phyloP scores from a whole-genome alignment of 441 rosid species.

The Iberis amara region DNA sequence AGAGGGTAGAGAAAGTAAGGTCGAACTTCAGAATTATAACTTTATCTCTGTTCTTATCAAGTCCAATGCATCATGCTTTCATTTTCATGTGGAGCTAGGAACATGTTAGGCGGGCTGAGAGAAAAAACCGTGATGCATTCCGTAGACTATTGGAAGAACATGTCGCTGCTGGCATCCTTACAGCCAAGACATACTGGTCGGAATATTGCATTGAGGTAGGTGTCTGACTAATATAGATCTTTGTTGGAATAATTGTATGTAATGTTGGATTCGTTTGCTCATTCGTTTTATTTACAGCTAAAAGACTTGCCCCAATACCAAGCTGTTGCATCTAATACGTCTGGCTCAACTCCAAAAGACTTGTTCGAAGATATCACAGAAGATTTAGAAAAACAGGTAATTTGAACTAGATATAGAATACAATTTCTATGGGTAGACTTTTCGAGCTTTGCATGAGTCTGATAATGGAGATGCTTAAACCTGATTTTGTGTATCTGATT shows the following conservation, averaged over 20 bases:
- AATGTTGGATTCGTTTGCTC: slow-evolving; percentile 7
- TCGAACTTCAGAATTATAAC: slow-evolving; percentile 17
- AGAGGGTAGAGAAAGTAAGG: slow-evolving; percentile 78
- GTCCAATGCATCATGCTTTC: slow-evolving; percentile 15
- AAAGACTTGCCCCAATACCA: slow-evolving; percentile 76
- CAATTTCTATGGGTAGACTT: neutral
- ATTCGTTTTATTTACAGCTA: slow-evolving; percentile 42
- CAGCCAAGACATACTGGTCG: slow-evolving; percentile 80
- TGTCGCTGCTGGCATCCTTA: slow-evolving; percentile 65
- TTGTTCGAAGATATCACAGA: slow-evolving; percentile 86
- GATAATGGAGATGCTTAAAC: slow-evolving; percentile 8
- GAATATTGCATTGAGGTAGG: slow-evolving; percentile 96
- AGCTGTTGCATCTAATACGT: slow-evolving; percentile 79
- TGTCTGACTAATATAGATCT: slow-evolving; percentile 25
- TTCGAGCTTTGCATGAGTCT: slow-evolving; percentile 10
- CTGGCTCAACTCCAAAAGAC: slow-evolving; percentile 92
- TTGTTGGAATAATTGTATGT: neutral
- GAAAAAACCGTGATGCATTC: slow-evolving; percentile 87
- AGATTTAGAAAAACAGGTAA: slow-evolving; percentile 81
- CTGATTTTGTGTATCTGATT: slow-evolving; percentile 9
- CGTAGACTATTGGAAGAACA: slow-evolving; percentile 80
- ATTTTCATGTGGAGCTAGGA: slow-evolving; percentile 50
- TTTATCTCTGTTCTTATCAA: slow-evolving; percentile 7
- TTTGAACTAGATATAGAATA: slow-evolving; percentile 1
- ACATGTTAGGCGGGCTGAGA: slow-evolving; percentile 72